Evolutionary conservation across 108 stramenopile species (phyloP), one percentile per base, ranked within the genome.

Genomic region (Discostella pseudostelligera): DNA sequence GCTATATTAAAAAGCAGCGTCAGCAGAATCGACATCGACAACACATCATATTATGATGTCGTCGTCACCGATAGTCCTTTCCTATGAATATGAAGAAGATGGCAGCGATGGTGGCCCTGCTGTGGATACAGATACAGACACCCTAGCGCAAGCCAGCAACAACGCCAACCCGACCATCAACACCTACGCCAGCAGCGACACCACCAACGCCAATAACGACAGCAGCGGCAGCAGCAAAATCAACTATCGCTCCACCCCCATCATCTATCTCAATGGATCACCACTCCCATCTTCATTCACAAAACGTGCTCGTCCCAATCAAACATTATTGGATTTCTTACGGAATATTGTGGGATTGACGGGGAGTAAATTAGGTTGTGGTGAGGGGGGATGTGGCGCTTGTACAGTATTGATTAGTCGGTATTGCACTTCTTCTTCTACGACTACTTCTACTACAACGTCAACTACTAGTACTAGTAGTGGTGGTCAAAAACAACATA

Each of bases 351-450:
- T 82, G 65, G 47, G 53, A 0, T 67, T 96, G 50, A 94, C 81
- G 6, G 96, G 96, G 24, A 85, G 90, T 12, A 96, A 96, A 56
- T 40, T 72, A 16, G 63, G 71, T 8, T 79, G 78, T 65, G 87
- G 84, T 28, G 96, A 96, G 62, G 96, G 96, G 21, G 96, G 96
- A 21, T 98, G 97, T 47, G 97, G 97, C 7, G 97, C 97, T 11
- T 96, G 96, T 58, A 96, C 92, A 3, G 96, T 96, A 9, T 81
- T 93, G 75, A 58, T 87, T 5, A 80, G 78, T 20, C n/a, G 48
- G 19, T 76, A 64, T 40, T 49, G 47, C 69, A 3, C 48, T 29
- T 32, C 32, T 5, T 4, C 32, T 3, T 32, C 32, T 32, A 5
- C 4, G 3, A 32, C 5, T 32, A 32, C 32, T 4, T 32, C 32